A percentile compares a stretch with the other conserved stretches of the same genome.
These are phyloP conservation scores for Fusarium temperatum DNA, from an alignment of 2,329 filamentous ascomycete genomes.

Conservation along the genomic window DNA sequence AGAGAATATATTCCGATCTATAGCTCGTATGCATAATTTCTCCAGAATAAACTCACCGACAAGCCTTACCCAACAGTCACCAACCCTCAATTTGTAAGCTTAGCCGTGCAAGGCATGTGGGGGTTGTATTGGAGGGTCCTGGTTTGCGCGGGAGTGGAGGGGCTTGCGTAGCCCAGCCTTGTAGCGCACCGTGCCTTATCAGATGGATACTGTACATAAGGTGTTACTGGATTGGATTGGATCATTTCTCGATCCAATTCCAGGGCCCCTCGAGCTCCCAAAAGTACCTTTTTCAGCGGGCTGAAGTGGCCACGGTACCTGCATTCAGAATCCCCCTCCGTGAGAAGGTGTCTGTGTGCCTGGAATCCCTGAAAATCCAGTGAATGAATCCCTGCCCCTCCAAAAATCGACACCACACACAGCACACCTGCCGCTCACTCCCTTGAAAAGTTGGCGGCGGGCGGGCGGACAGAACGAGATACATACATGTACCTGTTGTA, in stretches of 20 bases:
- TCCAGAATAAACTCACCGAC: not conserved
- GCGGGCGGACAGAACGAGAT: constrained; percentile 28
- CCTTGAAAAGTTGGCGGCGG: not conserved
- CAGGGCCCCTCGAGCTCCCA: not conserved
- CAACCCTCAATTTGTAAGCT: constrained; percentile 19
- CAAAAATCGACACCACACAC: constrained; percentile 33
- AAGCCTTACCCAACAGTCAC: not conserved
- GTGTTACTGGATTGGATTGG: not conserved
- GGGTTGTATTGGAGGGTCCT: constrained; percentile 25
- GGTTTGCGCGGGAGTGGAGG: constrained; percentile 33
- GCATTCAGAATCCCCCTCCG: constrained; percentile 24
- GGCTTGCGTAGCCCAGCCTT: constrained; percentile 35
- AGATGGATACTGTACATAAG: constrained; percentile 12
- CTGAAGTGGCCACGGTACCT: constrained; percentile 30
- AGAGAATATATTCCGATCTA: not conserved
- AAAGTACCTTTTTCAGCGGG: constrained; percentile 22
- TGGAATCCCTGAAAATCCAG: constrained; percentile 28
- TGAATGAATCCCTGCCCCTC: constrained; percentile 23
- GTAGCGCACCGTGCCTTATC: constrained; percentile 20
- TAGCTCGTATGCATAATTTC: not conserved
- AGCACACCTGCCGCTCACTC: not conserved
- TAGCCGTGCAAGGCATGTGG: constrained; percentile 25
- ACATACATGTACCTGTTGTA: not conserved
- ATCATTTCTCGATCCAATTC: constrained; percentile 1
- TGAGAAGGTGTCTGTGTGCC: constrained; percentile 3